Base-by-base conservation (phyloP, 2,329 filamentous ascomycete genomes). In the Microdochium bolleyi region DNA sequence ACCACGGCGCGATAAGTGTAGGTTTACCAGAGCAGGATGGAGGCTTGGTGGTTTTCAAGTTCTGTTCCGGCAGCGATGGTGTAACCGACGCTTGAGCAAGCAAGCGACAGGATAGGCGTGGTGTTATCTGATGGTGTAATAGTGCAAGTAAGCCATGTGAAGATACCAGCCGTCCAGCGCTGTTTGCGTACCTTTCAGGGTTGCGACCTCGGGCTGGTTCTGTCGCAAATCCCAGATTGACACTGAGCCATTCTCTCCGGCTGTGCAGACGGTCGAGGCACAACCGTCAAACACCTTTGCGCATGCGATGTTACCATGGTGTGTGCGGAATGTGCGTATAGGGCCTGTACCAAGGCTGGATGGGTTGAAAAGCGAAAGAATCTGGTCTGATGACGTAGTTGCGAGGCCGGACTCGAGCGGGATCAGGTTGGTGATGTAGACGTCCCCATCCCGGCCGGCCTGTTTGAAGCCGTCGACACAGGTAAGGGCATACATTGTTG, bases 61-160 rank as follows among this genome's bases (percentile, higher is more conserved):
- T 92, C 89, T 1, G 88, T 90, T 30, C 89, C 89, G 8, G 84
- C 82, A 22, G 84, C 87, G 19, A 92, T 70, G 3, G 82, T 75
- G 58, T 83, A 79, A 14, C 77, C 77, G 11, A 69, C 62, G 10
- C 74, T 67, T 49, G 77, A 79, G 57, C 83, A 82, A 1, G 85
- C 84, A 49, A 92, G 70, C 14, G 87, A 85, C 13, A 86, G 72
- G 16, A 92, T 76, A 11, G 83, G 68, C 11, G 69, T 71, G 38
- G 69, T 60, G 51, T 68, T 72, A n/a, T 73, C 75, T 77, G 58
- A 49, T n/a, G n/a, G 52, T 51, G 38, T 54, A 34, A 46, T 49
- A 53, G 61, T 54, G 61, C 60, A 55, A 60, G 41, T 27, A 21
- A 14, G 30, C 32, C 24, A n/a, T 53, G 50, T 53, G 14, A 51